phyloP scores from a whole-genome alignment of 2,329 filamentous ascomycete species.

The Biscogniauxia marginata region DNA sequence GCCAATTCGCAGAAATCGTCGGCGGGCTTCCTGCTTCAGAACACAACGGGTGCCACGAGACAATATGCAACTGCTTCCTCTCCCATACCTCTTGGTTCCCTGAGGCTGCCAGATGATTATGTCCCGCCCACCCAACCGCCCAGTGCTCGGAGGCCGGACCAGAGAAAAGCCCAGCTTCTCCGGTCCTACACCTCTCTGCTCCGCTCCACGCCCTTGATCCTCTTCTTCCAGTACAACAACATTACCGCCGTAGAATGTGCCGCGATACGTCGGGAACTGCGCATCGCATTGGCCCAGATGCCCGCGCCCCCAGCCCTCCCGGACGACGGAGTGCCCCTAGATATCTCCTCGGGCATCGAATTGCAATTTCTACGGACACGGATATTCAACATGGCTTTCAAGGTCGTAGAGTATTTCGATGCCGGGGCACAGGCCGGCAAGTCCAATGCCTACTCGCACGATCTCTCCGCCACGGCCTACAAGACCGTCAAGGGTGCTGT shows the following conservation, averaged over 20 bases:
- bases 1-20: constrained; percentile 15
- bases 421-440: constrained; percentile 41
- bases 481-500: constrained; percentile 41
- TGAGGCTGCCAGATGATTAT: constrained; percentile 46
- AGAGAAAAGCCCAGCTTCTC: constrained; percentile 84
- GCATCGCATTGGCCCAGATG: constrained; percentile 44
- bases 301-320: constrained; percentile 30
- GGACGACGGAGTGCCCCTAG: constrained; percentile 40
- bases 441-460: constrained; percentile 46
- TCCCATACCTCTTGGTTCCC: constrained; percentile 16
- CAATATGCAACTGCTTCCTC: constrained; percentile 29
- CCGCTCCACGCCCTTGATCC: constrained; percentile 77
- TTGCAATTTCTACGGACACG: constrained; percentile 84
- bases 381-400: constrained; percentile 82
- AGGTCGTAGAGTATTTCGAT: constrained; percentile 81
- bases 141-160: constrained; percentile 80
- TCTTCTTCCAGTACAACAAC: constrained; percentile 76
- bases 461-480: constrained; percentile 55
- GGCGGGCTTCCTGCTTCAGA: constrained; percentile 12
- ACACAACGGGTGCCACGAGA: constrained; percentile 18
- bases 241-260: constrained; percentile 72
- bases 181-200: constrained; percentile 86
- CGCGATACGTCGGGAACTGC: constrained; percentile 68
- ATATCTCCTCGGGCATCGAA: constrained; percentile 63
- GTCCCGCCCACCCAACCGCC: constrained; percentile 75